Evolutionary conservation across 192 early-diverging fungal genomes (phyloP).

Genomic region (Backusella tuberculispora): DNA sequence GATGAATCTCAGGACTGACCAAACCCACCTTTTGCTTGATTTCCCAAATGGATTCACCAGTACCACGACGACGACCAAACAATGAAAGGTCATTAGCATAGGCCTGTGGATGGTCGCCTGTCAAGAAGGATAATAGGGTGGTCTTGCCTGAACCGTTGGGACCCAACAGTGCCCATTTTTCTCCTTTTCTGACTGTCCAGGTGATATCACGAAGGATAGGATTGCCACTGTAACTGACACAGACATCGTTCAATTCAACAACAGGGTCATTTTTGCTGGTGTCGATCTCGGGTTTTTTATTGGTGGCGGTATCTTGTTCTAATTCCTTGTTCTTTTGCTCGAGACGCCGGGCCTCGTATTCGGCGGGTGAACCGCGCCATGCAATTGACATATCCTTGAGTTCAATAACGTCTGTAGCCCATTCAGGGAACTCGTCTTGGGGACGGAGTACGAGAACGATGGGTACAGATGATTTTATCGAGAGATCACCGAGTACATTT

Average conservation of each 20-base stretch:
- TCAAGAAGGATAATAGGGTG: constrained; percentile 55
- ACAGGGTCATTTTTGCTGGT: constrained; percentile 28
- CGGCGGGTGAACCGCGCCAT: constrained; percentile 42
- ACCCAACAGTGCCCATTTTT: constrained; percentile 58
- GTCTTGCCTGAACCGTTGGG: constrained; percentile 63
- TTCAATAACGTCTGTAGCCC: constrained; percentile 56
- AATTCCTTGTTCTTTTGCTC: background rate
- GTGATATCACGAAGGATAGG: constrained; percentile 47
- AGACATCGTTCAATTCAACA: constrained; percentile 50
- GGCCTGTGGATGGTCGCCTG: constrained; percentile 63
- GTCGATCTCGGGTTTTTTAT: constrained; percentile 10
- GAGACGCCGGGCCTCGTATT: constrained; percentile 33
- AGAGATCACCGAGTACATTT: constrained; percentile 35
- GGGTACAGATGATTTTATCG: constrained; percentile 2
- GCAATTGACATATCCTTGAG: constrained; percentile 39
- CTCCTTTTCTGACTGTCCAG: constrained; percentile 53
- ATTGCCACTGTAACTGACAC: constrained; percentile 44
- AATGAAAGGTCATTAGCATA: constrained; percentile 57
- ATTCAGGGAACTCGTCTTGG: constrained; percentile 56
- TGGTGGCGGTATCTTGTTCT: constrained; percentile 34
- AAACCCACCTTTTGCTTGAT: constrained; percentile 54
- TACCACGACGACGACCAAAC: constrained; percentile 56
- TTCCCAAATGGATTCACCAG: constrained; percentile 63
- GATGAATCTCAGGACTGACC: constrained; percentile 58
- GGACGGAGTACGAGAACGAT: constrained; percentile 54